phyloP scores from a whole-genome alignment of 2,329 filamentous ascomycete genomes.

The Hypoxylon sp. region DNA sequence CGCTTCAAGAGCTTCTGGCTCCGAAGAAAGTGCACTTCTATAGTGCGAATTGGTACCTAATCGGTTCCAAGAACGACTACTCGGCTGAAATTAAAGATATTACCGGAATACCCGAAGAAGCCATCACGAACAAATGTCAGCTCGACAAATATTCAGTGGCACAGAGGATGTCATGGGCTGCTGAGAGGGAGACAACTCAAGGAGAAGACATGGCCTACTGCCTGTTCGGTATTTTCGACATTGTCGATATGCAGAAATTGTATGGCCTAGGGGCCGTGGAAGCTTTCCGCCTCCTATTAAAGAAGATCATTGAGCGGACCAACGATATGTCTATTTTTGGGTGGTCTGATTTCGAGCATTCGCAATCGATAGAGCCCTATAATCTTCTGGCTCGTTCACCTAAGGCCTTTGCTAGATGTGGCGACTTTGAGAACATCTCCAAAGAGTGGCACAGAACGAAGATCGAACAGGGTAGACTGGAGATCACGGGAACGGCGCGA shows the following conservation, averaged over 20 bases:
- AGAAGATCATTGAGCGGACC: background rate
- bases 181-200: background rate
- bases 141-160: background rate
- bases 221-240: background rate
- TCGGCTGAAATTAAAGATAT: background rate
- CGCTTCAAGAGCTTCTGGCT: background rate
- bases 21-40: background rate
- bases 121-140: background rate
- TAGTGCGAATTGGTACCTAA: background rate
- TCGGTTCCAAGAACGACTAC: background rate
- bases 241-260: background rate
- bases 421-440: background rate
- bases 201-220: slow-evolving; percentile 1
- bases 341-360: background rate
- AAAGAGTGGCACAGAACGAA: background rate
- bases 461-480: background rate
- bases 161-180: slow-evolving; percentile 1
- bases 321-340: background rate
- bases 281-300: background rate
- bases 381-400: background rate
- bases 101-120: background rate
- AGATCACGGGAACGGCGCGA: background rate
- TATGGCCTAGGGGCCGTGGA: slow-evolving; percentile 1
- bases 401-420: background rate
- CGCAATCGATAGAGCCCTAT: background rate